A percentile compares a stretch with the other conserved stretches of the same genome.
These are phyloP conservation scores for Kalaharituber pfeilii DNA, from an alignment of 2,329 filamentous ascomycete species.

Conservation along the genomic window DNA sequence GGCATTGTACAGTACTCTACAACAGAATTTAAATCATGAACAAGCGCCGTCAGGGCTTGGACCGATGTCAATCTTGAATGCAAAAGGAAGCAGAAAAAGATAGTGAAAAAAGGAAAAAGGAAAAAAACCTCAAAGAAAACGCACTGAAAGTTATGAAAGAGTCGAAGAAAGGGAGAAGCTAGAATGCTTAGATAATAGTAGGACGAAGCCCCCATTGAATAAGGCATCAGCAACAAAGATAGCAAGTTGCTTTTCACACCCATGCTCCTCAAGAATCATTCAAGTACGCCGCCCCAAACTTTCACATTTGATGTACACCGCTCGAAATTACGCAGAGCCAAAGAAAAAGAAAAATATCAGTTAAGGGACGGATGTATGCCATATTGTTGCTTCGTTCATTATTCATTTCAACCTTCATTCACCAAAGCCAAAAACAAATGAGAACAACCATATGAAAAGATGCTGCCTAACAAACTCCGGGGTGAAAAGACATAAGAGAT, in stretches of 20 bases:
- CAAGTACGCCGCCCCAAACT: too few relatives aligned
- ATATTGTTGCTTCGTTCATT: not conserved
- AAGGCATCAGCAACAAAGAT: not conserved
- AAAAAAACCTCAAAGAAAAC: not conserved
- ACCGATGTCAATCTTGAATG: too few relatives aligned
- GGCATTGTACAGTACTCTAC: too few relatives aligned
- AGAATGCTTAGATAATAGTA: not conserved
- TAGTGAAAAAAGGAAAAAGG: too few relatives aligned
- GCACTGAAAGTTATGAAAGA: too few relatives aligned
- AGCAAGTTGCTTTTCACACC: too few relatives aligned
- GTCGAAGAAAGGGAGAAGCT: too few relatives aligned
- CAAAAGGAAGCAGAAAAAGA: too few relatives aligned
- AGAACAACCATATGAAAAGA: not conserved
- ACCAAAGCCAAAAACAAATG: not conserved
- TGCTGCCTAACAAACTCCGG: conserved; percentile 1
- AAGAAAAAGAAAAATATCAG: not conserved
- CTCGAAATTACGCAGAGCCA: not conserved
- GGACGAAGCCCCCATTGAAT: not conserved
- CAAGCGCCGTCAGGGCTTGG: too few relatives aligned
- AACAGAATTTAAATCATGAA: too few relatives aligned
- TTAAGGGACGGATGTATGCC: not conserved
- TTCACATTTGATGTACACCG: not conserved
- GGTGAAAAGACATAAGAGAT: not conserved
- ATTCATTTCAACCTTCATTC: not conserved
- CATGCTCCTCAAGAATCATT: too few relatives aligned